These are phyloP conservation scores for Cyclotella choctawhatcheeana DNA, from an alignment of 108 stramenopile genomes.

Conservation along the genomic window DNA sequence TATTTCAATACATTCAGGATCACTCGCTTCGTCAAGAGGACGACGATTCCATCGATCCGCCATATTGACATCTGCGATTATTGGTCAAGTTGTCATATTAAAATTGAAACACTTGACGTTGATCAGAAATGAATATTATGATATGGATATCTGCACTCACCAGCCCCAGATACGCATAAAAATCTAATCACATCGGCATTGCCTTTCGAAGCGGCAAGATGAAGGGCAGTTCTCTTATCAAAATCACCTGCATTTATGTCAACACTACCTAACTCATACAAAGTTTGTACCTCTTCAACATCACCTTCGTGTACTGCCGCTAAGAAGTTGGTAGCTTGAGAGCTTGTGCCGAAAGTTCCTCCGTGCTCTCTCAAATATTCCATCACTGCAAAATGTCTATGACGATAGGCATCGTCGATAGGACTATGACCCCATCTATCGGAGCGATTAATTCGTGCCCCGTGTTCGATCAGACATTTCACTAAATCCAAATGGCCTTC, in stretches of 20 bases:
- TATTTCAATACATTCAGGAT: conserved; percentile 25
- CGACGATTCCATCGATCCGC: conserved; percentile 57
- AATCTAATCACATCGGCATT: conserved; percentile 51
- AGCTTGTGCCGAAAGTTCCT: conserved; percentile 47
- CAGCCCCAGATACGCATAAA: conserved; percentile 53
- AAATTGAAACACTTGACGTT: no score
- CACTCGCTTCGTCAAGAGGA: conserved; percentile 61
- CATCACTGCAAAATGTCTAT: conserved; percentile 47
- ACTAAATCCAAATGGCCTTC: conserved; percentile 65
- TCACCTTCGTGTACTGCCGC: conserved; percentile 58
- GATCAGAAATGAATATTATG: no score
- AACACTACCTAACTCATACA: conserved; percentile 41
- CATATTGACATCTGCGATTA: no score
- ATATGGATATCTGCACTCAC: no score
- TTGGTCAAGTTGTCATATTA: no score
- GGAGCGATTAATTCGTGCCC: conserved; percentile 51
- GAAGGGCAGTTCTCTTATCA: conserved; percentile 63
- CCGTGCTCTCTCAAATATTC: conserved; percentile 43
- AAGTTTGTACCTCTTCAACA: conserved; percentile 40
- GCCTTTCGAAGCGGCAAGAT: conserved; percentile 60
- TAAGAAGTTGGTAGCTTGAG: conserved; percentile 50
- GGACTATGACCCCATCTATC: conserved; percentile 73
- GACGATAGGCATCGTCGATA: conserved; percentile 60
- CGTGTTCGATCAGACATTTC: conserved; percentile 28
- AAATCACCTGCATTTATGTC: conserved; percentile 54